A percentile compares a stretch with the other conserved stretches of the same genome.
Evolutionary conservation across 176 grass and related monocot genomes (phyloP).

Genomic region (Oryza glaberrima): DNA sequence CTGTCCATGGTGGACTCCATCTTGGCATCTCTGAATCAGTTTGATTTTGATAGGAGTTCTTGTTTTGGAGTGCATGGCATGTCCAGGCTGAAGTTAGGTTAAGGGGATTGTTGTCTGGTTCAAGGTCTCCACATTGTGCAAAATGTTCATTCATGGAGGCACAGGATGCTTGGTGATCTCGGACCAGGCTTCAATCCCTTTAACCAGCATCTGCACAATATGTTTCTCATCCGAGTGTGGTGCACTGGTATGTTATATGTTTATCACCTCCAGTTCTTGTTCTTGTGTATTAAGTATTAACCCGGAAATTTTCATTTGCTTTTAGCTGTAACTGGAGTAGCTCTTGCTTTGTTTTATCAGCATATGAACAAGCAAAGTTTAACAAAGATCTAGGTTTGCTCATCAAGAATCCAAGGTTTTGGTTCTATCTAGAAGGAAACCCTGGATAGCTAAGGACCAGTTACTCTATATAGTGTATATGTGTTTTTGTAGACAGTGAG

Average conservation of each 20-base stretch:
- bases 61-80: conserved; percentile 27
- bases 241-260: conserved; percentile 15
- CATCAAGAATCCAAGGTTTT: background rate
- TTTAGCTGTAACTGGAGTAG: background rate
- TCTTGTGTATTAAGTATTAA: background rate
- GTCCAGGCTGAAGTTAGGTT: conserved; percentile 39
- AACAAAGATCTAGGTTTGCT: background rate
- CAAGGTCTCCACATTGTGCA: conserved; percentile 34
- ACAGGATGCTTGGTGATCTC: conserved; percentile 24
- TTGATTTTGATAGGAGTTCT: background rate
- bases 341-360: background rate
- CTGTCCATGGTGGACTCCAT: background rate
- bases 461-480: too few species aligned
- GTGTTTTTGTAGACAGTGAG: too few species aligned
- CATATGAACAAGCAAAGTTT: background rate
- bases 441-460: background rate
- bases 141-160: background rate
- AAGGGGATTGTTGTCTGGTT: conserved; percentile 53
- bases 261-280: background rate
- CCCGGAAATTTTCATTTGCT: background rate
- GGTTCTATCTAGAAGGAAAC: background rate
- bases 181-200: conserved; percentile 58
- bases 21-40: background rate
- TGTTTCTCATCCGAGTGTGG: background rate
- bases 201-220: conserved; percentile 27